Percentiles rank a stretch among this genome's conserved stretches.
These are phyloP conservation scores for Davidsoniella neocaledoniae DNA, from an alignment of 2,329 filamentous ascomycete genomes.

Conservation along the genomic window DNA sequence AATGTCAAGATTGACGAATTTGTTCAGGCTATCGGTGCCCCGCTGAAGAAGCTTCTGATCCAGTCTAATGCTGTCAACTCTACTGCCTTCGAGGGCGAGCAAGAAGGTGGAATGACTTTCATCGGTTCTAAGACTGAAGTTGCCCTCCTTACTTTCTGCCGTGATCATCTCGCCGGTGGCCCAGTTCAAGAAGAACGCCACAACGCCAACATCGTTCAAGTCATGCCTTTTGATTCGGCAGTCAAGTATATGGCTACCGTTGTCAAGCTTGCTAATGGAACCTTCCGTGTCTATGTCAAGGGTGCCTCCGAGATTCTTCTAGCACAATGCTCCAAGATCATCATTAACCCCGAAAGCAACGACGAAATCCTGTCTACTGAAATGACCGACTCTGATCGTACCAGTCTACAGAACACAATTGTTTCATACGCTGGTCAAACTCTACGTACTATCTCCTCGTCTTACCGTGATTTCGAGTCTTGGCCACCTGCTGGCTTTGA, in stretches of 20 bases:
- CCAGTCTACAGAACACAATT: constrained; percentile 11
- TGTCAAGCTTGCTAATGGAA: constrained; percentile 26
- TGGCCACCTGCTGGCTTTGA: constrained; percentile 55
- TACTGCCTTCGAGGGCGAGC: constrained; percentile 36
- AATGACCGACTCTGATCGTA: constrained; percentile 36
- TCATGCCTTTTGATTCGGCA: constrained; percentile 36
- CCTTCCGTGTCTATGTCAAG: constrained; percentile 32
- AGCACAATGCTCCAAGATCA: constrained; percentile 23
- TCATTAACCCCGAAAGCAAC: constrained; percentile 27
- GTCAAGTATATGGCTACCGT: constrained; percentile 42
- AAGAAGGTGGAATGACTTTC: constrained; percentile 28
- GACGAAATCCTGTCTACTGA: constrained; percentile 32
- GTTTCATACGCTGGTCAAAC: constrained; percentile 19
- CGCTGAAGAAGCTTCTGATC: constrained; percentile 18
- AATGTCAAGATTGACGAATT: constrained; percentile 9
- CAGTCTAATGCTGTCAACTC: constrained; percentile 38
- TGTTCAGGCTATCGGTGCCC: constrained; percentile 6
- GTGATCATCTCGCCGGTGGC: constrained; percentile 32
- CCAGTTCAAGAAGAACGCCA: constrained; percentile 29
- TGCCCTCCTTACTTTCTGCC: constrained; percentile 33
- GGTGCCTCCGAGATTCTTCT: constrained; percentile 38
- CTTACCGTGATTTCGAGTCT: constrained; percentile 59
- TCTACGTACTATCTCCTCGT: constrained; percentile 57
- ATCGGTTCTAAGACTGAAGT: constrained; percentile 42
- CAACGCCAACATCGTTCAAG: constrained; percentile 30